Evolutionary conservation across 768 basidiomycete species (phyloP), one percentile per base, ranked within the genome.

Genomic region (Xerocomus spinulosus): DNA sequence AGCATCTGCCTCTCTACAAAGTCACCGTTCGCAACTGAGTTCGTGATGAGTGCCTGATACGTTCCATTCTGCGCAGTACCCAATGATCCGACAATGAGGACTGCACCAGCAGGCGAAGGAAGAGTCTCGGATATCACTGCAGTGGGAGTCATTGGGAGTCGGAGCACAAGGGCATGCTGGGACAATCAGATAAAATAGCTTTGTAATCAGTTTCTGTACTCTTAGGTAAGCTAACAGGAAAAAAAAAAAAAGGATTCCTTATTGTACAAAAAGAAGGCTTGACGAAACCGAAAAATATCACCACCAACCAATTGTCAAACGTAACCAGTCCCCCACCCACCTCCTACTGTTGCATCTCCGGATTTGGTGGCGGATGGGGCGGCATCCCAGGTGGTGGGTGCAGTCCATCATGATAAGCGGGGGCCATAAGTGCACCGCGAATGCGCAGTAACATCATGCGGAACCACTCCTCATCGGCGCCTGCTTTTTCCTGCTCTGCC

Each of bases 401-500:
- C 64, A 70, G 65, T 17, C 65, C 70, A 26, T 71, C 68, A 34
- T 53, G 64, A 26, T 66, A 66, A 1, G 70, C 64, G 43, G 68
- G 65, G 4, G 72, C 79, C 79, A 89, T 80, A 53, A 90, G 72
- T 15, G 84, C 84, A 36, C 75, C 76, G 46, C 89, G 74, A 35
- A 91, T 81, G n/a, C 86, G 80, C 60, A 87, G 74, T 9, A 90
- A 61, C 87, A 92, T 91, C 79, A 87, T 83, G 53, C 84, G 72
- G 58, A 83, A 92, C 89, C 89, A 92, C 52, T 92, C 89, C 37
- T 80, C 81, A 42, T 87, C 87, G 3, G 78, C 83, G 25, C 84
- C 85, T 17, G 81, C 80, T 68, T 89, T 90, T 62, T 92, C 87
- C 60, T 91, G 89, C 57, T 91, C 85, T 9, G 69, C 75, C 0